These are phyloP conservation scores for Populus hybrid DNA, from an alignment of 441 rosid genomes.

Conservation along the genomic window DNA sequence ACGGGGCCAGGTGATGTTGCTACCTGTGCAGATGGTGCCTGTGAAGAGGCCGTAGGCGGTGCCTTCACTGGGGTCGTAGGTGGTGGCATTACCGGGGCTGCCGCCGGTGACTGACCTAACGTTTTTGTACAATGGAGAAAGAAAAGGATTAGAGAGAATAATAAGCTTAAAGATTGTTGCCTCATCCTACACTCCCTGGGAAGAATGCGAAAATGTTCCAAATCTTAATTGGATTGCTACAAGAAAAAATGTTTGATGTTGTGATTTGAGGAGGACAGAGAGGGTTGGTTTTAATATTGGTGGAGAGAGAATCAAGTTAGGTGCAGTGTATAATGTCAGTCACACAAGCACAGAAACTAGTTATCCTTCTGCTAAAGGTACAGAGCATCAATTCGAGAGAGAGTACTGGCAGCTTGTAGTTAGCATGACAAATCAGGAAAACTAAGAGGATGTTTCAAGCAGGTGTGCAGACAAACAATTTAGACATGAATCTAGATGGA, in stretches of 20 bases:
- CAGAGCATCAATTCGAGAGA: background rate
- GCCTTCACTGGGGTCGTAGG: background rate
- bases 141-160: background rate
- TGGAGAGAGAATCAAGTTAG: background rate
- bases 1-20: constrained; percentile 14
- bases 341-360: background rate
- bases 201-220: background rate
- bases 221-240: background rate
- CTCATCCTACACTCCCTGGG: background rate
- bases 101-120: background rate
- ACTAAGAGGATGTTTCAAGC: background rate
- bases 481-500: background rate
- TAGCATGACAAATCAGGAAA: background rate
- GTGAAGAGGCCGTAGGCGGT: constrained; percentile 1
- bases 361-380: background rate
- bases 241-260: background rate
- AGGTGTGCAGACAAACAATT: background rate
- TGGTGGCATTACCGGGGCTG: background rate
- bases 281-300: background rate
- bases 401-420: background rate
- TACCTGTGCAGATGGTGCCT: background rate
- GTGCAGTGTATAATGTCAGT: background rate
- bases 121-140: background rate
- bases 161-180: background rate
- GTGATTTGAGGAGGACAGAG: background rate